Conservation (phyloP, 352 stramenopile genomes). For the Pythium chondricola region DNA sequence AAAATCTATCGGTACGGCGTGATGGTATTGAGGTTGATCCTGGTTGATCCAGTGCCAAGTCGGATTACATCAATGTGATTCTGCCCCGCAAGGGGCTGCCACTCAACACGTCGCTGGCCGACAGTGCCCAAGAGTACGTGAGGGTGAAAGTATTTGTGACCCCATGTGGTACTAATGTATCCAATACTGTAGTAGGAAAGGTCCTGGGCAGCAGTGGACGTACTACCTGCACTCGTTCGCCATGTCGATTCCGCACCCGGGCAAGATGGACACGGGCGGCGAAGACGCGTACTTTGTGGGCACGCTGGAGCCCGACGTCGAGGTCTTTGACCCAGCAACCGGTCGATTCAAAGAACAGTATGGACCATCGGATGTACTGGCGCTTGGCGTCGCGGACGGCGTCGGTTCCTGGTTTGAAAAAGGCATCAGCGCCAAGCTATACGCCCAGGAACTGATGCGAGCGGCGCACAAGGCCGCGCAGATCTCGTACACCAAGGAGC, state of each 20-base stretch:
- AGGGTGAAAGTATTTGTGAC: neutral
- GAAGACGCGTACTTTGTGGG: conserved; percentile 95
- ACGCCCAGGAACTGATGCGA: conserved; percentile 73
- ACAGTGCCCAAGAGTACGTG: conserved; percentile 23
- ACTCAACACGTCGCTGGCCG: conserved; percentile 43
- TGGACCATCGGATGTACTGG: conserved; percentile 75
- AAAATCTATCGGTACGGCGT: neutral
- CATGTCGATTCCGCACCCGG: conserved; percentile 71
- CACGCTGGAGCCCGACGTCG: conserved; percentile 22
- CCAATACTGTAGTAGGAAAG: neutral
- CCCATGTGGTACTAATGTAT: neutral
- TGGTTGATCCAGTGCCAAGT: conserved; percentile 65
- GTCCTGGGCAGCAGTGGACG: conserved; percentile 27
- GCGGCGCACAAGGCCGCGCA: conserved; percentile 59
- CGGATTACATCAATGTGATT: conserved; percentile 87
- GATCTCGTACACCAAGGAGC: conserved; percentile 51
- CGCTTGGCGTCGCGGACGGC: conserved; percentile 93
- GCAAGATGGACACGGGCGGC: conserved; percentile 63
- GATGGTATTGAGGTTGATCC: conserved; percentile 5
- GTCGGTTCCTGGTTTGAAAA: conserved; percentile 95
- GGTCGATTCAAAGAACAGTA: conserved; percentile 25
- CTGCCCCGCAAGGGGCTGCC: conserved; percentile 74
- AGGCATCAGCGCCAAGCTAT: conserved; percentile 75
- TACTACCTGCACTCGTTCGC: conserved; percentile 69
- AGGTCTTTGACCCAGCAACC: conserved; percentile 32